A percentile compares a stretch with the other conserved stretches of the same genome.
phyloP scores from a whole-genome alignment of 345 rosid genomes.

The Draba incana region DNA sequence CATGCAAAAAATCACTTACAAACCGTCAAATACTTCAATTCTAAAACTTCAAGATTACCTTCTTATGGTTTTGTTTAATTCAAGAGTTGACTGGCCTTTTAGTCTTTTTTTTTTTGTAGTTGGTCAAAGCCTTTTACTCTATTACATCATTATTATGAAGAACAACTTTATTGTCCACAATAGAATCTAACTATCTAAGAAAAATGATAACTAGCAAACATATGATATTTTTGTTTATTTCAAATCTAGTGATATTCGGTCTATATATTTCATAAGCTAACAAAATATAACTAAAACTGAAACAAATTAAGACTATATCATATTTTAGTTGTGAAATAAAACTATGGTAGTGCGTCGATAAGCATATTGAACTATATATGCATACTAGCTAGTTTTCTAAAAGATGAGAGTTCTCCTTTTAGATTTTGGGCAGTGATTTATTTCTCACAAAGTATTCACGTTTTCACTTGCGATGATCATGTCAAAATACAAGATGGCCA shows the following conservation, averaged over 20 bases:
- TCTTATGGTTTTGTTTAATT: conserved; percentile 17
- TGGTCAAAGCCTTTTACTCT: not conserved
- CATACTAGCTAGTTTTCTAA: no score
- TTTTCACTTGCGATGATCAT: no score
- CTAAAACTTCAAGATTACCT: not conserved
- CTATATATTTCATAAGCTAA: not conserved
- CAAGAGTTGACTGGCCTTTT: no score
- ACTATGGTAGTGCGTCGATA: no score
- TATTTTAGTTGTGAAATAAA: no score
- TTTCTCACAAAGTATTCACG: no score
- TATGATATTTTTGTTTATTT: not conserved
- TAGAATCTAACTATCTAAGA: conserved; percentile 3
- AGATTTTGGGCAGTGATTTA: no score
- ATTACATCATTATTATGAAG: conserved; percentile 24
- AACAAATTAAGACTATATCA: no score
- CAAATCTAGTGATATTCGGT: not conserved
- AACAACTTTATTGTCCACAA: conserved; percentile 22
- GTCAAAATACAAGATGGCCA: no score
- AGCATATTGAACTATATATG: no score
- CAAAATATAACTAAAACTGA: not conserved
- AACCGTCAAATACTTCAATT: not conserved
- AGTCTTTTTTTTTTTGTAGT: no score
- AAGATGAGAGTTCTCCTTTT: no score
- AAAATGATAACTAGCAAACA: conserved; percentile 31
- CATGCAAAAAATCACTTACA: not conserved